Evolutionary conservation across 2,329 filamentous ascomycete genomes (phyloP), one percentile per base, ranked within the genome.

Genomic region (Diaporthe sp.): DNA sequence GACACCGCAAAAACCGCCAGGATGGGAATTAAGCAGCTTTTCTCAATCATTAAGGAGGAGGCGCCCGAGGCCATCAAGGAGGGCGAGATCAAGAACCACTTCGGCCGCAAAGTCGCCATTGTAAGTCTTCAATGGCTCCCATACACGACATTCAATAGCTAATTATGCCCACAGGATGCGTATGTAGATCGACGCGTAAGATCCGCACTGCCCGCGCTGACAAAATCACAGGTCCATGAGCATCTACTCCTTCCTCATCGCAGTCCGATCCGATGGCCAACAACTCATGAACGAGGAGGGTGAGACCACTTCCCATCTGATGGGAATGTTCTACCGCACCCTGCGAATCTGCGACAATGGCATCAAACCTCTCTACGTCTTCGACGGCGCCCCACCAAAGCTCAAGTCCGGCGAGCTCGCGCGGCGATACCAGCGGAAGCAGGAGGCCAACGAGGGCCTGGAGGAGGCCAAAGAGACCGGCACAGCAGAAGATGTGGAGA

Each of bases 281-380:
- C 95, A 98, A 85, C 92, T 99, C 80, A 98, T 93, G 90, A 97
- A 93, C 84, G 97, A 99, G 81, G 93, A 92, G 70, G 97, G 97
- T 81, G 95, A 98, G 84, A 99, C 97, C 2, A 99, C 97, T 0
- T 99, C 97, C 25, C 97, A 99, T 83, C 87, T 99, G 22, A 98
- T 99, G 96, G 97, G 97, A 81, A 96, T 99, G 92, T 99, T 99
- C 88, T 99, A 99, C 88, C 96, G 97, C 80, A 99, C 97, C 3
- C 89, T 99, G 9, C 95, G 97, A 80, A 98, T 99, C 87, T 95
- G 98, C 81, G 97, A 99, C 85, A 98, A 98, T 80, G 97, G 97
- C 74, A 98, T 99, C 87, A 99, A 99, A 83, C 97, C 97, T 1
- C 90, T 99, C 78, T 99, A 98, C 84, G 96, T 99, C 74, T 99